phyloP scores from a whole-genome alignment of 1,284 basidiomycete genomes.

The Cutaneotrichosporon cyanovorans region DNA sequence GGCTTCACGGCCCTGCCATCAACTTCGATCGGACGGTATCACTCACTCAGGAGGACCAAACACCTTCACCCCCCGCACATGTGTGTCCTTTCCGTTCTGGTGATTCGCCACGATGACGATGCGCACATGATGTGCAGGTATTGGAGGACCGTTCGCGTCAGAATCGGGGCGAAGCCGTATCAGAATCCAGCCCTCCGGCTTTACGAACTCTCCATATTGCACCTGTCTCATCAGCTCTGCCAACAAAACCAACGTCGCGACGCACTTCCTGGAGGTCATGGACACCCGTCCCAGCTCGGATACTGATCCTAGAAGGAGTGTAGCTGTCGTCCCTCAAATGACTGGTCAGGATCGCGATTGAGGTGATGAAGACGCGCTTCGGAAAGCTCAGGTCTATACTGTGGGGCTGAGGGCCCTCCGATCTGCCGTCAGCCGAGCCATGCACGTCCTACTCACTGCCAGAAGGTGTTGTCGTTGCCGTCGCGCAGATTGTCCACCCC shows the following conservation, averaged over 20 bases:
- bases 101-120: slow-evolving; percentile 88
- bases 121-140: slow-evolving; percentile 84
- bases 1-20: slow-evolving; percentile 53
- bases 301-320: slow-evolving; percentile 81
- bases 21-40: neutral
- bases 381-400: slow-evolving; percentile 91
- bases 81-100: slow-evolving; percentile 97
- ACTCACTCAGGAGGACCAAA: slow-evolving; percentile 75
- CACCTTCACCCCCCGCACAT: slow-evolving; percentile 80
- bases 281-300: slow-evolving; percentile 84
- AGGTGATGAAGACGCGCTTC: slow-evolving; percentile 80
- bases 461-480: slow-evolving; percentile 83
- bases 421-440: slow-evolving; percentile 51
- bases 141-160: slow-evolving; percentile 66
- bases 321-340: slow-evolving; percentile 91
- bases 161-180: slow-evolving; percentile 75
- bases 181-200: slow-evolving; percentile 91
- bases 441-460: slow-evolving; percentile 68
- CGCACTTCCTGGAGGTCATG: slow-evolving; percentile 79
- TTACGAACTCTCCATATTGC: slow-evolving; percentile 70
- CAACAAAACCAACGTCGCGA: slow-evolving; percentile 2
- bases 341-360: slow-evolving; percentile 82
- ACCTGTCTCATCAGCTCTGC: slow-evolving; percentile 45
- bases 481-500: slow-evolving; percentile 87
- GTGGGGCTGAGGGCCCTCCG: slow-evolving; percentile 95